Conservation (phyloP, 352 stramenopile species). For the Pythium scleroteichum region DNA sequence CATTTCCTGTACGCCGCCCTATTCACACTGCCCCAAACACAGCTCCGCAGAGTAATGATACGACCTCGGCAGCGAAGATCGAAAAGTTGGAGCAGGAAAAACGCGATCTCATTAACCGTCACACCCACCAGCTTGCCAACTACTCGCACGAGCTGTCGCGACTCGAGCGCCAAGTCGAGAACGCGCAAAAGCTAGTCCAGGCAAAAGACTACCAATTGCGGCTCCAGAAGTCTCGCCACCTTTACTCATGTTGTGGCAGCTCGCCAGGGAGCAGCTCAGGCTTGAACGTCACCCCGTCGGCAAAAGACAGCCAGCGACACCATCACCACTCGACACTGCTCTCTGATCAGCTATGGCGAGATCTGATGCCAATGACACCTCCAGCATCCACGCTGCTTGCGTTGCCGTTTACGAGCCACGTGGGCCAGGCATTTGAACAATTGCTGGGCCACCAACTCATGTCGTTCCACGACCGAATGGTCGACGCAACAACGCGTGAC, state of each 20-base stretch:
- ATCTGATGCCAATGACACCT: constrained; percentile 35
- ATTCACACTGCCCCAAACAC: constrained; percentile 2
- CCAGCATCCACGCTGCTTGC: constrained; percentile 13
- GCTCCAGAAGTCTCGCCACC: constrained; percentile 50
- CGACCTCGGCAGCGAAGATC: constrained; percentile 17
- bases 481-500: constrained; percentile 57
- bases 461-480: constrained; percentile 47
- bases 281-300: background rate
- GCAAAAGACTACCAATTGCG: constrained; percentile 65
- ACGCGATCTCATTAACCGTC: constrained; percentile 39
- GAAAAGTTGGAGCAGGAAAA: constrained; percentile 52
- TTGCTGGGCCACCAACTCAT: constrained; percentile 52
- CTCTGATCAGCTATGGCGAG: constrained; percentile 58
- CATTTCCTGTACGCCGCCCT: background rate
- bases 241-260: constrained; percentile 34
- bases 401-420: constrained; percentile 47
- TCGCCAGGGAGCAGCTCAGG: background rate
- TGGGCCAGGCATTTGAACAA: constrained; percentile 60
- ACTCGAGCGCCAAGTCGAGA: constrained; percentile 68
- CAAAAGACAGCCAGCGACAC: background rate
- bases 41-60: constrained; percentile 6
- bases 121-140: constrained; percentile 65
- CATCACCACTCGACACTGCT: constrained; percentile 31
- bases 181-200: constrained; percentile 41
- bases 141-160: constrained; percentile 68